These are phyloP conservation scores for Paracoccidioides brasiliensis DNA, from an alignment of 2,329 filamentous ascomycete species.

Conservation along the genomic window DNA sequence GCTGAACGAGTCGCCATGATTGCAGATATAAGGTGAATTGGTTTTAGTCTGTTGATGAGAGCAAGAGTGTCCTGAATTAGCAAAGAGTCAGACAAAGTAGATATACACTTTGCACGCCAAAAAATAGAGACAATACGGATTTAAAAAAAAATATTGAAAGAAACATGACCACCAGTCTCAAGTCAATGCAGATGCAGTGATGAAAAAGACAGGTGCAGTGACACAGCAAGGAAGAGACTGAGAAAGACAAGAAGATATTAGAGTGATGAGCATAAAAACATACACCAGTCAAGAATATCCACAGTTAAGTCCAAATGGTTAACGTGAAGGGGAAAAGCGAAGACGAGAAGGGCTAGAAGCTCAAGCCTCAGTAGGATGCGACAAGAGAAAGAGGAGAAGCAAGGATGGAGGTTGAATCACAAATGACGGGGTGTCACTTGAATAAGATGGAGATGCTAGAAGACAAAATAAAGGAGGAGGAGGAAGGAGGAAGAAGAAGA, in stretches of 20 bases:
- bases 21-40: constrained; percentile 7
- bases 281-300: constrained; percentile 12
- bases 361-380: not conserved
- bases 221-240: not conserved
- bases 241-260: not conserved
- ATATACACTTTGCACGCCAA: not conserved
- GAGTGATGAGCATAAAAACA: not conserved
- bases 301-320: not conserved
- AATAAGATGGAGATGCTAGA: not conserved
- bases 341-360: not conserved
- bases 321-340: not conserved
- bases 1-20: constrained; percentile 33
- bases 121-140: not conserved
- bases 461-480: not conserved
- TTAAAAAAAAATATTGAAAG: not conserved
- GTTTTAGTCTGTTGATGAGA: constrained; percentile 2
- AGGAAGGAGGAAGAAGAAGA: constrained; percentile 3
- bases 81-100: not conserved
- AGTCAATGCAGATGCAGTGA: not conserved
- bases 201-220: not conserved
- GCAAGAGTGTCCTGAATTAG: constrained; percentile 3
- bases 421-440: not conserved
- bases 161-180: not conserved
- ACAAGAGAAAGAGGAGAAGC: not conserved
- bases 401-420: not conserved